Evolutionary conservation across 495 filamentous ascomycete genomes (phyloP).

Genomic region (Bryoglossum gracile): DNA sequence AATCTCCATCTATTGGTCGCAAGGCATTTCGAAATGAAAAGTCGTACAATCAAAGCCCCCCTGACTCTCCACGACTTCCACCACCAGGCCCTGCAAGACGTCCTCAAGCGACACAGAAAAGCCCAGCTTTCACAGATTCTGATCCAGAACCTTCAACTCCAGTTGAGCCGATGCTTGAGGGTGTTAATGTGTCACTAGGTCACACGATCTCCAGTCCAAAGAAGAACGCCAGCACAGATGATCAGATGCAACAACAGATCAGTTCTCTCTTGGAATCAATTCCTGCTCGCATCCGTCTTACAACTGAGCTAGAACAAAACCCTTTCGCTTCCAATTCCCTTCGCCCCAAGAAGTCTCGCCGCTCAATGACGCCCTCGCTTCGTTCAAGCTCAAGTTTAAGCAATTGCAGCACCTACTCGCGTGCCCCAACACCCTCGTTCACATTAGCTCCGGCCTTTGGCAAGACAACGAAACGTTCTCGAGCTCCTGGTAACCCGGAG

Average conservation of each 20-base stretch:
- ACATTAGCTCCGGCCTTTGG: constrained; percentile 56
- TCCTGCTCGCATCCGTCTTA: constrained; percentile 71
- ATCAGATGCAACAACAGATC: constrained; percentile 73
- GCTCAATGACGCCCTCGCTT: constrained; percentile 35
- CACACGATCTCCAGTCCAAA: constrained; percentile 24
- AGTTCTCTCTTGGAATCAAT: constrained; percentile 74
- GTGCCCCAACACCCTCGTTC: constrained; percentile 59
- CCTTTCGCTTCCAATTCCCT: constrained; percentile 13
- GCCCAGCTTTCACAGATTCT: constrained; percentile 1
- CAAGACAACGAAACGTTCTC: constrained; percentile 32
- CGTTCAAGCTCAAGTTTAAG: constrained; percentile 30
- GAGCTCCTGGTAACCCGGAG: constrained; percentile 47
- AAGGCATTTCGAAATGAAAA: constrained; percentile 5
- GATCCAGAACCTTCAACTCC: constrained; percentile 8
- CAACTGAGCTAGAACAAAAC: constrained; percentile 37
- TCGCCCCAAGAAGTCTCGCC: constrained; percentile 18
- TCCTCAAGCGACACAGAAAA: constrained; percentile 1
- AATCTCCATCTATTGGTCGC: constrained; percentile 17
- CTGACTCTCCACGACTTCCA: constrained; percentile 40
- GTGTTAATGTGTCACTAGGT: constrained; percentile 16
- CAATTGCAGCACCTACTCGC: constrained; percentile 27
- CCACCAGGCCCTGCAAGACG: constrained; percentile 14
- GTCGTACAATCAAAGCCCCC: constrained; percentile 30
- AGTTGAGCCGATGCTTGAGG: constrained; percentile 13
- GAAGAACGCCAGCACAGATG: constrained; percentile 47